Base-by-base conservation (phyloP, 148 eudicot species). In the Suaeda aralocaspica region DNA sequence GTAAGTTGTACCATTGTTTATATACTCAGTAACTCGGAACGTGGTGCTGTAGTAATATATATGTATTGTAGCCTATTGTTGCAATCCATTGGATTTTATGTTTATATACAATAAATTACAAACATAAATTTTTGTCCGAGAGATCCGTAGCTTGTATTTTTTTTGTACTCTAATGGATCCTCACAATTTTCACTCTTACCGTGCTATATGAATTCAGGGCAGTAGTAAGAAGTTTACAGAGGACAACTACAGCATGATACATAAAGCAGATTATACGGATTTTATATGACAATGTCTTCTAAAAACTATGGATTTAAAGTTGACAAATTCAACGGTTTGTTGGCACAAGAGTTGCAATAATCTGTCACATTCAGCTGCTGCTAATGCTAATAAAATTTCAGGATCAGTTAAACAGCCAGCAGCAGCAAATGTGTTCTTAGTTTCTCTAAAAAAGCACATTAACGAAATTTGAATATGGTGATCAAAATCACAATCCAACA, bases 401-500 rank as follows among this genome's bases (percentile, higher is more conserved):
- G 11, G 61, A 18, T 36, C 30, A 51, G 14, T 26, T 29, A 31
- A 66, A 49, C 69, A 65, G 26, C 34, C 55, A 45, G 58, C 31
- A 41, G 42, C 52, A 46, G 13, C 29, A 31, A 21, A 33, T 22
- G 26, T 49, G 29, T 13, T 61, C 70, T 49, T 67, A 8, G 21
- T 11, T 9, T 30, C n/a, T 19, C 42, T 21, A 30, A 44, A 11
- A 14, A 12, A 67, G 18, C 28, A 10, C 48, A 39, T 36, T 0
- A 62, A 21, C 3, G 28, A 49, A 49, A 49, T 49, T 18, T 19
- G 41, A 30, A 49, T n/a, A 30, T 12, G 42, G 57, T 33, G 10
- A n/a, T 48, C 0, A 16, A 8, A 69, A 63, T 55, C 59, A 70
- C 49, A 62, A 59, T 53, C 72, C 60, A 44, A 59, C 59, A 34